Evolutionary conservation across 2,329 filamentous ascomycete genomes (phyloP), one percentile per base, ranked within the genome.

Genomic region (Ascochyta fabae): DNA sequence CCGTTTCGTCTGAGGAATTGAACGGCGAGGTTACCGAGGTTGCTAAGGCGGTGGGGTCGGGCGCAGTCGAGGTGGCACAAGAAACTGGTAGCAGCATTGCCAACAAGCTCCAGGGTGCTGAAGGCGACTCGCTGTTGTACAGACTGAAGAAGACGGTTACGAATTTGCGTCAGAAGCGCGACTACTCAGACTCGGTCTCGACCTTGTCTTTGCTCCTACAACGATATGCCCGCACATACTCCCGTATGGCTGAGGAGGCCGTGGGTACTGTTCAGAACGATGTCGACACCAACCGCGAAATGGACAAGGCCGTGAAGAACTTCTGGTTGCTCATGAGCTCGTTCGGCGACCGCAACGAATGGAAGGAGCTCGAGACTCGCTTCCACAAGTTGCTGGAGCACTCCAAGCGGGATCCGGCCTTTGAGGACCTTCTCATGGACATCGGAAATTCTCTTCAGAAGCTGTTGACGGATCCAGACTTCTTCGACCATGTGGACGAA

Each of bases 111-210:
- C 81, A 83, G 0, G 88, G 89, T 2, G 86, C 89, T 4, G 88
- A 96, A 68, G 87, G 86, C 53, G 83, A 91, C 36, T 87, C 90
- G 0, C 77, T 98, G 52, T 68, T 94, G 6, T 83, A 87, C 62
- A 87, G 93, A 6, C 79, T 98, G 45, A 94, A 93, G 74, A 82
- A 89, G 66, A 87, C 89, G 0, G 86, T 98, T 3, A 64, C 85
- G 13, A 90, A 89, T 35, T 82, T 98, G 13, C 84, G 90, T 7
- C 84, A 91, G 67, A 86, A 90, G 47, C 85, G 83, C 7, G 92
- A 96, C 72, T 98, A 98, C 72, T 87, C 89, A 0, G 87, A 93
- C 43, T 96, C 93, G 0, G 92, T 96, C 0, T 92, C 90, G 0
- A 92, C 88, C 0, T 75, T 98, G 29, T 86, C 90, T 0, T 77